Evolutionary conservation across 768 basidiomycete species (phyloP), one percentile per base, ranked within the genome.

Genomic region (Lactifluus rugatus): DNA sequence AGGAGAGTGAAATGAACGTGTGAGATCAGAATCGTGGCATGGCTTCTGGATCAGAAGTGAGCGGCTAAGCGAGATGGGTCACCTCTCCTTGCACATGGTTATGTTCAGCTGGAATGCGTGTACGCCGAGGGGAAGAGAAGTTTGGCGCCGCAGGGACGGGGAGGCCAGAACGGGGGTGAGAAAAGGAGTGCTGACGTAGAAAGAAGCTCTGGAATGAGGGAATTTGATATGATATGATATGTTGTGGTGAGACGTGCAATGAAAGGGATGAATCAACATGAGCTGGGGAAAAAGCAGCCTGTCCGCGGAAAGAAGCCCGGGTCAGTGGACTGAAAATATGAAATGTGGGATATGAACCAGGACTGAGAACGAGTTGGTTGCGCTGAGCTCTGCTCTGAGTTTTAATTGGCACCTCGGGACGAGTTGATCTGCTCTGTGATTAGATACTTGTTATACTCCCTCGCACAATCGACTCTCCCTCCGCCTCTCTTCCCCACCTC

Each of bases 1-100:
- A 16, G 31, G 25, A 28, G 31, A 39, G 8, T 52, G 58, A 59
- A 42, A 54, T 59, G 54, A 49, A 54, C 59, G 59, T 60, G 59
- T 60, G 59, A 56, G 59, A 60, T 60, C 59, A 60, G 59, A 60
- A 60, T 60, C 54, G 59, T 60, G 58, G 58, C 58, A 45, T 17
- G 48, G 26, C 25, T 59, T 59, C 58, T 59, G 58, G 58, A 59
- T 44, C 13, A 42, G 48, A 54, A 59, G 39, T 51, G 58, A 50
- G 58, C 58, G 54, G 54, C 58, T 60, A 60, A 56, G 54, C 58
- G 58, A 60, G 48, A 54, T 45, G 53, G 53, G 48, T 39, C 21
- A 54, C n/a, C 42, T 11, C 42, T 21, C 23, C 52, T 42, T 48
- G 19, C 46, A 48, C 31, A 19, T 42, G 47, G 16, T 11, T 32